Evolutionary conservation across 495 filamentous ascomycete genomes (phyloP), one percentile per base, ranked within the genome.

Genomic region (Trichoderma reesei): DNA sequence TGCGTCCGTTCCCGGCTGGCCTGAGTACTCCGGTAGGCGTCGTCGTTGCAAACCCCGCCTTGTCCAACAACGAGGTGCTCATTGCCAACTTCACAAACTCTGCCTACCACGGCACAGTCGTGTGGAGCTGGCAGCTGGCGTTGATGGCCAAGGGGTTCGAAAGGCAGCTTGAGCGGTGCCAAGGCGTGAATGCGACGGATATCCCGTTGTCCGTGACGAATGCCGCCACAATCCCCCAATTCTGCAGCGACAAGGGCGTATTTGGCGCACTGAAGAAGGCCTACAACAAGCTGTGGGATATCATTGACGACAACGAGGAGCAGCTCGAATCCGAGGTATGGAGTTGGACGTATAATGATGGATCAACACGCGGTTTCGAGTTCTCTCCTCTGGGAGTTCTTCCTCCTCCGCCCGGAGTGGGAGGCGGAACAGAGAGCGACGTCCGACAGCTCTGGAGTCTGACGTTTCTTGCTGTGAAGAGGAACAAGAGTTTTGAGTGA

Each of bases 71-170:
- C 44, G 72, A 77, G 0, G 76, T 73, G 7, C 80, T 82, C 41
- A 76, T 78, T 5, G 71, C 66, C 5, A 84, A 85, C 63, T 88
- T 76, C 64, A 83, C 82, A 0, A 82, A 75, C 6, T 73, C 74
- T 38, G 82, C 82, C 0, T 88, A 88, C 64, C 86, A 88, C 65
- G 86, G 86, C 0, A 86, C 85, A 0, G 86, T 88, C 0, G 76
- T 88, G 8, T 88, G 86, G 85, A 76, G 78, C 63, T 88, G 85
- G 84, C 85, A 79, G 42, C 73, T 87, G 34, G 82, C 84, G 4
- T 86, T 88, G 84, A 86, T 86, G 82, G 85, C 79, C 0, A 75
- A 74, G 31, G 86, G 86, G 0, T 69, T 88, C 10, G 76, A 80
- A 63, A 68, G 69, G 33, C 79, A 79, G 63, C 71, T 79, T 41